Conservation (phyloP, 1,284 basidiomycete species). For the Fomitiporia mediterranea region DNA sequence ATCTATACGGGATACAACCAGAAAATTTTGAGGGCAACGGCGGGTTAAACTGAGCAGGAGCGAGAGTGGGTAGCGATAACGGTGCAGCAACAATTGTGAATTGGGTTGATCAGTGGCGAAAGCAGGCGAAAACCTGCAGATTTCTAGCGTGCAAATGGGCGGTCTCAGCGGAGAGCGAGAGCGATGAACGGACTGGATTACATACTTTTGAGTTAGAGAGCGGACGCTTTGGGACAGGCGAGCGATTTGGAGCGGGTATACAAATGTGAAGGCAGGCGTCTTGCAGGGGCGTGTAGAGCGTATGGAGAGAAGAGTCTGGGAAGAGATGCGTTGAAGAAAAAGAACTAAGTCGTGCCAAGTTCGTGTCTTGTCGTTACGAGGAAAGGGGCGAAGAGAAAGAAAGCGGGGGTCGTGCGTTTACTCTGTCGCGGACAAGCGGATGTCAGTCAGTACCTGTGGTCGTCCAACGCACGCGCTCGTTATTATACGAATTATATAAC, state of each 20-base stretch:
- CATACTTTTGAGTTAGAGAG: slow-evolving; percentile 4
- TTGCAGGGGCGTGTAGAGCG: slow-evolving; percentile 23
- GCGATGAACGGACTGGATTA: slow-evolving; percentile 11
- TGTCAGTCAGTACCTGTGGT: too few species aligned
- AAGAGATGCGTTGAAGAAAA: slow-evolving; percentile 27
- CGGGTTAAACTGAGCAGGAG: background rate
- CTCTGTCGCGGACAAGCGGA: background rate
- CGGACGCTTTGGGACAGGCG: background rate
- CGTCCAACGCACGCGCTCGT: too few species aligned
- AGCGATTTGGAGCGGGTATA: background rate
- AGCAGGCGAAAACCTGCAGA: background rate
- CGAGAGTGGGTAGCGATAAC: slow-evolving; percentile 1
- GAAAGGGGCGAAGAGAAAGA: slow-evolving; percentile 1
- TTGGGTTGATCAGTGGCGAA: slow-evolving; percentile 6
- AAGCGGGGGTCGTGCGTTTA: slow-evolving; percentile 4
- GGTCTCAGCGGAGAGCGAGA: slow-evolving; percentile 19
- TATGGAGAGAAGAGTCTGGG: slow-evolving; percentile 26
- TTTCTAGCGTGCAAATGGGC: background rate
- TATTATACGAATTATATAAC: too few species aligned
- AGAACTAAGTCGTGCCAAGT: slow-evolving; percentile 50
- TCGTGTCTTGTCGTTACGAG: slow-evolving; percentile 60
- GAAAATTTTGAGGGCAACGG: background rate
- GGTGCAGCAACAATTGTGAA: background rate
- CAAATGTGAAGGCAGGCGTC: background rate
- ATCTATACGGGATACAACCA: slow-evolving; percentile 20